Conservation (phyloP, 257 asterid species). For the Verbena officinalis region DNA sequence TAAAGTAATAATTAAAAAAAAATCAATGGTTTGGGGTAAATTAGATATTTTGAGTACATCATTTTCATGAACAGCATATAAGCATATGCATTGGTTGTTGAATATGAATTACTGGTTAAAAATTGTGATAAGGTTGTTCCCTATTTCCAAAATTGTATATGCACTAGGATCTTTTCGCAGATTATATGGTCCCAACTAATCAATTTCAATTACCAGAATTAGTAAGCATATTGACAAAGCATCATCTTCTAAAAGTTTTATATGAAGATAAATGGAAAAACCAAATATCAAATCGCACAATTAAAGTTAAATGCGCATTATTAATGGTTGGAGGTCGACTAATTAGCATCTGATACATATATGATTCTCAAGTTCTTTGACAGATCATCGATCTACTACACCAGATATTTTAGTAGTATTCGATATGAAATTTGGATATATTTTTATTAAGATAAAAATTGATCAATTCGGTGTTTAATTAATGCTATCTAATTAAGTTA, state of each 20-base stretch:
- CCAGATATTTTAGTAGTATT: too few relatives aligned
- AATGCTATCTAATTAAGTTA: too few relatives aligned
- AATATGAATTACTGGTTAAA: constrained; percentile 9
- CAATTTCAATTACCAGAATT: constrained; percentile 27
- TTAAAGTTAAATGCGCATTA: constrained; percentile 16
- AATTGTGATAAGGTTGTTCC: constrained; percentile 25
- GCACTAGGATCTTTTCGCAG: constrained; percentile 18
- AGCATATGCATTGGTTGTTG: constrained; percentile 16
- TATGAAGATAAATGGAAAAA: background rate
- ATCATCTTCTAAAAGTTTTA: background rate
- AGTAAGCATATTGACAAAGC: constrained; percentile 21
- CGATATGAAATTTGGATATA: background rate
- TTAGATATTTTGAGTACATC: background rate
- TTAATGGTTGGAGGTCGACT: constrained; percentile 5
- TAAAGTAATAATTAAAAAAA: too few relatives aligned
- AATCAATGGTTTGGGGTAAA: background rate
- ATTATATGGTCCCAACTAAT: constrained; percentile 22
- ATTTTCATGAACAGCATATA: constrained; percentile 21
- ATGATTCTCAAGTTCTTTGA: background rate
- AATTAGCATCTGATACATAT: constrained; percentile 8
- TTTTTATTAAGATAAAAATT: too few relatives aligned
- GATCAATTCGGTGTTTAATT: too few relatives aligned
- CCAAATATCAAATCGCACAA: background rate
- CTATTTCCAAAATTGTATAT: constrained; percentile 21
- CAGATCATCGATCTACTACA: background rate